A percentile compares a stretch with the other conserved stretches of the same genome.
These are phyloP conservation scores for Solanum sitiens DNA, from an alignment of 257 asterid genomes.

Conservation along the genomic window DNA sequence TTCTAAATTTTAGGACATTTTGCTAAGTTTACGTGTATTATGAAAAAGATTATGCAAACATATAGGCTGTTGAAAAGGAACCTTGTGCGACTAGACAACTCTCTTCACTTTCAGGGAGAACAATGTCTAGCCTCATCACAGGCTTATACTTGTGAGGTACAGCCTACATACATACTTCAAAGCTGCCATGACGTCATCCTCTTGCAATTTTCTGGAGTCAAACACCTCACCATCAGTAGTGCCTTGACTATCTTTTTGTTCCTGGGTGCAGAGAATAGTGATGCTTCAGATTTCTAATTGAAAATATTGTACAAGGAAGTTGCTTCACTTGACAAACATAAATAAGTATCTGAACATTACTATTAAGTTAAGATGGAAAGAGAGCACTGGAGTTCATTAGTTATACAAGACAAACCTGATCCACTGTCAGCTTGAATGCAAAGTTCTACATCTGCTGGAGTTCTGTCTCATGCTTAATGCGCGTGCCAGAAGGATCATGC, in stretches of 20 bases:
- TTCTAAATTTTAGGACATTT: neutral
- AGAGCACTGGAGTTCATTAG: neutral
- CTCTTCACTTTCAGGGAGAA: constrained; percentile 42
- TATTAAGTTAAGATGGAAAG: neutral
- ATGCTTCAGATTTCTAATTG: neutral
- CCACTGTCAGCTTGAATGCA: no score
- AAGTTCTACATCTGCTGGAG: no score
- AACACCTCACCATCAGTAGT: neutral
- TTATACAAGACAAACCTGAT: neutral
- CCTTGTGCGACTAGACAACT: constrained; percentile 37
- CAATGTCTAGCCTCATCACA: constrained; percentile 82
- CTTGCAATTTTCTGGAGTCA: neutral
- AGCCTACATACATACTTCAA: constrained; percentile 46
- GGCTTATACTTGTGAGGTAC: constrained; percentile 64
- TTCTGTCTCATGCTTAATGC: no score
- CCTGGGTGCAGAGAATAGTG: neutral
- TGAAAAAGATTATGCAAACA: neutral
- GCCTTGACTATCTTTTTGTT: neutral
- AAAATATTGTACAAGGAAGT: neutral
- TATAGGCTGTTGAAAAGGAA: neutral
- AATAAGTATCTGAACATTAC: neutral
- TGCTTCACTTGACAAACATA: neutral
- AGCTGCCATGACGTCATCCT: neutral
- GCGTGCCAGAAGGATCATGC: no score
- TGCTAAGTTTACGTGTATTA: neutral